Evolutionary conservation across 2,329 filamentous ascomycete genomes (phyloP).

Genomic region (Chaetomium strumarium): DNA sequence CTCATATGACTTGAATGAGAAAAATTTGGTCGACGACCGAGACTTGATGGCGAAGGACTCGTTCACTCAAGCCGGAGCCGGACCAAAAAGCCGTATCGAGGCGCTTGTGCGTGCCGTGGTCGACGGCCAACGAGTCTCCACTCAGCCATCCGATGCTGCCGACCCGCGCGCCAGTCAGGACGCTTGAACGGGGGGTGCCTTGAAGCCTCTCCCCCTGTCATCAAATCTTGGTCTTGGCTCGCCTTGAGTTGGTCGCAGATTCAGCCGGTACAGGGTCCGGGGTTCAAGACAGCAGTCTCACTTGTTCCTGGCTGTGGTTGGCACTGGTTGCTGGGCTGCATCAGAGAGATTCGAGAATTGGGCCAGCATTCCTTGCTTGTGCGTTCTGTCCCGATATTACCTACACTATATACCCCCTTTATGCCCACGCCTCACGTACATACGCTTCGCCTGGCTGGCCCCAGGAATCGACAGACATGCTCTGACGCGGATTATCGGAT

Average conservation of each 20-base stretch:
- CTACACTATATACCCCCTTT: background rate
- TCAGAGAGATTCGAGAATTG: conserved; percentile 14
- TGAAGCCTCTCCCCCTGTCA: conserved; percentile 18
- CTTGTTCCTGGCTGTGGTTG: too few relatives aligned
- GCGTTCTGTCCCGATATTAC: too few relatives aligned
- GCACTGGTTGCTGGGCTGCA: too few relatives aligned
- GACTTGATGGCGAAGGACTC: too few relatives aligned
- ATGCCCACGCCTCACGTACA: background rate
- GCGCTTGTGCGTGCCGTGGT: background rate
- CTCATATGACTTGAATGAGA: background rate
- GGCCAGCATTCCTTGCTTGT: background rate
- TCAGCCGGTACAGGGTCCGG: conserved; percentile 23
- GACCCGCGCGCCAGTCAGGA: background rate
- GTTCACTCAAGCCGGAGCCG: background rate
- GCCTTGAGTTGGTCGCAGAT: conserved; percentile 25
- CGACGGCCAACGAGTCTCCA: background rate
- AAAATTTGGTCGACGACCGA: too few relatives aligned
- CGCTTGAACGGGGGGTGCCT: conserved; percentile 2
- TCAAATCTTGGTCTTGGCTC: conserved; percentile 19
- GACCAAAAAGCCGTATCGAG: background rate
- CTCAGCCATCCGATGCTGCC: conserved; percentile 2
- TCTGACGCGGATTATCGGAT: background rate
- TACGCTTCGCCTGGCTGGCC: conserved; percentile 1
- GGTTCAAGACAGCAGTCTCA: conserved; percentile 9
- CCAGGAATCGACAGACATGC: conserved; percentile 2